phyloP scores from a whole-genome alignment of 345 rosid species.

The Rhodamnia rubescens region DNA sequence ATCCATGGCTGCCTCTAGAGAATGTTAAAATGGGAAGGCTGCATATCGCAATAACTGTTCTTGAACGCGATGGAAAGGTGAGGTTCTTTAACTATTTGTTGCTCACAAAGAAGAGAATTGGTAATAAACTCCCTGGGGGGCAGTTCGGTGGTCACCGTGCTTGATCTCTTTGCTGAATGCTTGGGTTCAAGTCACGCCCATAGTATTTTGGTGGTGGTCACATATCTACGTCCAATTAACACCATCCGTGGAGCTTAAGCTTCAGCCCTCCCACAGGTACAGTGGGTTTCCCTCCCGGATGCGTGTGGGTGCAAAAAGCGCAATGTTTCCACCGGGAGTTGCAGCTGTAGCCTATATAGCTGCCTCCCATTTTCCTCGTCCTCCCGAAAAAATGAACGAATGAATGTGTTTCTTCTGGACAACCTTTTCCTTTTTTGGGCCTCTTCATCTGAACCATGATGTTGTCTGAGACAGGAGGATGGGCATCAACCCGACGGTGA shows the following conservation, averaged over 20 bases:
- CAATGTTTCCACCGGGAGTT: background rate
- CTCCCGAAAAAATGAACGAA: background rate
- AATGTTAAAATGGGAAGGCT: constrained; percentile 78
- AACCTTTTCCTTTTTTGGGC: background rate
- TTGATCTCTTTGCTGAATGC: background rate
- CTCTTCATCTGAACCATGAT: background rate
- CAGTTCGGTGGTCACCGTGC: background rate
- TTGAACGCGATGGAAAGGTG: constrained; percentile 47
- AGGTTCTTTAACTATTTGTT: background rate
- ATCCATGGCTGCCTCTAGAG: constrained; percentile 76
- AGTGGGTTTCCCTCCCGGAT: background rate
- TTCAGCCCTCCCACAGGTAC: background rate
- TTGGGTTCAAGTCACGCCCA: background rate
- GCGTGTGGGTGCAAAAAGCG: background rate
- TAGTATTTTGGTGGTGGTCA: background rate
- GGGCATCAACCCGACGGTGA: constrained; percentile 23
- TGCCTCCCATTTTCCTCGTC: background rate
- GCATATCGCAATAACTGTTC: constrained; percentile 70
- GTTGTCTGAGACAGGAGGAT: constrained; percentile 13
- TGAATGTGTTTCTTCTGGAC: background rate
- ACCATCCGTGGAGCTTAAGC: background rate
- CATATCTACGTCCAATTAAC: background rate
- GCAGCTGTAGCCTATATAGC: background rate
- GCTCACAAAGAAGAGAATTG: background rate
- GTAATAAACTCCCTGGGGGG: background rate